Conservation (phyloP, 192 early-diverging fungal species). For the Spinellus fusiger region DNA sequence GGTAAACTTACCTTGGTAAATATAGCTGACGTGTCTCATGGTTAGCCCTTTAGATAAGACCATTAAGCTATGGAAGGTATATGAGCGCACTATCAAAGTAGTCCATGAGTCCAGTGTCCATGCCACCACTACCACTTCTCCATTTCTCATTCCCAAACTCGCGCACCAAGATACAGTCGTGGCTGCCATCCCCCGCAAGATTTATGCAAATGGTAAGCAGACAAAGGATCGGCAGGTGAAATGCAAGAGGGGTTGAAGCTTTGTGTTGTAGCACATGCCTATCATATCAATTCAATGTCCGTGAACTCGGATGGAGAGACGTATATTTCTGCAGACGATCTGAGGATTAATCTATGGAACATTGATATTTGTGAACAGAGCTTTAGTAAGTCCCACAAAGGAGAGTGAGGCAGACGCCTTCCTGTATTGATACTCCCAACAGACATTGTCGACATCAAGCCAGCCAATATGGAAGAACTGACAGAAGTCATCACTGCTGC, state of each 20-base stretch:
- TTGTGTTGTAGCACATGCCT: conserved; percentile 72
- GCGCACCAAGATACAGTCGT: conserved; percentile 82
- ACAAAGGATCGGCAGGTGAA: background rate
- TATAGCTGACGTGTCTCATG: background rate
- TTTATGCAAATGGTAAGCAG: conserved; percentile 66
- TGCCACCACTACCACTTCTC: too few species aligned
- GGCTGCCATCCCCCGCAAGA: conserved; percentile 76
- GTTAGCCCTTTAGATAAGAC: conserved; percentile 65
- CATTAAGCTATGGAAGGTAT: conserved; percentile 93
- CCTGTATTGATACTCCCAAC: background rate
- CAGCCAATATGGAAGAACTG: conserved; percentile 97
- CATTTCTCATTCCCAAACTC: conserved; percentile 74
- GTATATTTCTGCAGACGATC: conserved; percentile 83
- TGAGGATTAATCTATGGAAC: conserved; percentile 93
- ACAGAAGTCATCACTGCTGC: conserved; percentile 98
- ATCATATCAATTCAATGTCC: conserved; percentile 94
- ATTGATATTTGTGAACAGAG: conserved; percentile 83
- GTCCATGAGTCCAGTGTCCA: conserved; percentile 58
- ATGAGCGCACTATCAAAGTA: conserved; percentile 84
- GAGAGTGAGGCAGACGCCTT: background rate
- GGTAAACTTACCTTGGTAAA: conserved; percentile 35
- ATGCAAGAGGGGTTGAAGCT: background rate
- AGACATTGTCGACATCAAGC: conserved; percentile 99
- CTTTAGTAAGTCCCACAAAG: conserved; percentile 47
- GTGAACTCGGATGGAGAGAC: conserved; percentile 91